These are phyloP conservation scores for Leishmania turanica DNA, from an alignment of 208 protist species.

Conservation along the genomic window DNA sequence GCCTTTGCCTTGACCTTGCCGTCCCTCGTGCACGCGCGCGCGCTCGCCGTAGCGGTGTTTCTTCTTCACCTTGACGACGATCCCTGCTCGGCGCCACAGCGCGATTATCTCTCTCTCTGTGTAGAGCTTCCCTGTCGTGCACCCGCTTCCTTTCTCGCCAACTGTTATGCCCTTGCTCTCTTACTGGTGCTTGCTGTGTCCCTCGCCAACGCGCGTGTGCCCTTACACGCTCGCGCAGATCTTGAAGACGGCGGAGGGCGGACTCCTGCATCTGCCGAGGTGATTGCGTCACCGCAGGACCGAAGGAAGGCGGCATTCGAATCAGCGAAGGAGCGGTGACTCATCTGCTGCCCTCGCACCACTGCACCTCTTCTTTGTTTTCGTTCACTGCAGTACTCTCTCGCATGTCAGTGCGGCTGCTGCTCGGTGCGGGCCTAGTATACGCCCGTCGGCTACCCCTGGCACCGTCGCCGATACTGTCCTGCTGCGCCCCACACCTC, in stretches of 20 bases:
- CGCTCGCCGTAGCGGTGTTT: background rate
- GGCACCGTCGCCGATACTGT: background rate
- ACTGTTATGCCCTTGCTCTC: background rate
- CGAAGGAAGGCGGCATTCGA: background rate
- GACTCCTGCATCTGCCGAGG: background rate
- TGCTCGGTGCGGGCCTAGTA: background rate
- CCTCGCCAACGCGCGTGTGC: background rate
- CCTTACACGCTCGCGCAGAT: background rate
- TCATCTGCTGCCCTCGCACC: background rate
- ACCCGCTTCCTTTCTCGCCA: background rate
- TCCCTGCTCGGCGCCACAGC: background rate
- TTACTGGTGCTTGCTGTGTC: background rate
- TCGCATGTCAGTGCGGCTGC: conserved; percentile 2
- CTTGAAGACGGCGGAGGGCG: background rate
- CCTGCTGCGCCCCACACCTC: background rate
- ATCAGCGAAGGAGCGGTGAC: background rate
- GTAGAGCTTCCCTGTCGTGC: background rate
- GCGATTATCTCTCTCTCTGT: background rate
- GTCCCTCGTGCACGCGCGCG: background rate
- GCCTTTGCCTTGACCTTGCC: too few species aligned
- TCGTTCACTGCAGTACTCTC: background rate
- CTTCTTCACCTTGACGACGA: background rate
- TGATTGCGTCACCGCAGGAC: background rate
- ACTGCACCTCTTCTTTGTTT: background rate
- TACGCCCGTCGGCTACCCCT: background rate